Conservation (phyloP, 768 basidiomycete genomes). For the Tylopilus rubrobrunneus region DNA sequence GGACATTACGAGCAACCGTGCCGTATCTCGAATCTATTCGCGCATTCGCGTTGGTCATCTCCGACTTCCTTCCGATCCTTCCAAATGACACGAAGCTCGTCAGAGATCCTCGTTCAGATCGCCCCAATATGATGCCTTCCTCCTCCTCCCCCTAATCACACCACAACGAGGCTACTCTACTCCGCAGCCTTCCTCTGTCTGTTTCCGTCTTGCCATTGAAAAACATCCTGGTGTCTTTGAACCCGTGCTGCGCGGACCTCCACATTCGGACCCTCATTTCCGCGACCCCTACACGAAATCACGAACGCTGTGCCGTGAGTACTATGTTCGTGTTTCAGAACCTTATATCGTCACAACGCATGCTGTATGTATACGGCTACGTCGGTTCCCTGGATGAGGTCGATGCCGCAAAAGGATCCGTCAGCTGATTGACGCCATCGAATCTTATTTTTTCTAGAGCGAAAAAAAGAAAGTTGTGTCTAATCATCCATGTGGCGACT, state of each 20-base stretch:
- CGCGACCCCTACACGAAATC: background rate
- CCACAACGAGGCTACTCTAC: background rate
- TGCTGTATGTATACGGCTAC: background rate
- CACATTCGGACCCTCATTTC: background rate
- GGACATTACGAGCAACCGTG: background rate
- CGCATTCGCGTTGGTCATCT: background rate
- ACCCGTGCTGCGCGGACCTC: background rate
- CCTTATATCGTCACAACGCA: background rate
- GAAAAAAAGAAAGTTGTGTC: background rate
- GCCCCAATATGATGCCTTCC: background rate
- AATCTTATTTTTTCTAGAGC: background rate
- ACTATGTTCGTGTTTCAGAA: constrained; percentile 8
- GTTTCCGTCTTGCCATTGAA: background rate
- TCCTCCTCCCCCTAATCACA: background rate
- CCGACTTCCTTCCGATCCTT: background rate
- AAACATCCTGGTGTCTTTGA: background rate
- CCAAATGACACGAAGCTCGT: background rate
- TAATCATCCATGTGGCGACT: background rate
- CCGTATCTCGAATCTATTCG: background rate
- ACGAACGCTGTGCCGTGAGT: background rate
- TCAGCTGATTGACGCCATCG: background rate
- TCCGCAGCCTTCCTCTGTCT: too few relatives aligned
- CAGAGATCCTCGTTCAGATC: background rate
- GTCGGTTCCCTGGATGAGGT: background rate
- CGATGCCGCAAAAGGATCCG: background rate